phyloP scores from a whole-genome alignment of 2,329 filamentous ascomycete genomes.

The Penicillium corylophilum region DNA sequence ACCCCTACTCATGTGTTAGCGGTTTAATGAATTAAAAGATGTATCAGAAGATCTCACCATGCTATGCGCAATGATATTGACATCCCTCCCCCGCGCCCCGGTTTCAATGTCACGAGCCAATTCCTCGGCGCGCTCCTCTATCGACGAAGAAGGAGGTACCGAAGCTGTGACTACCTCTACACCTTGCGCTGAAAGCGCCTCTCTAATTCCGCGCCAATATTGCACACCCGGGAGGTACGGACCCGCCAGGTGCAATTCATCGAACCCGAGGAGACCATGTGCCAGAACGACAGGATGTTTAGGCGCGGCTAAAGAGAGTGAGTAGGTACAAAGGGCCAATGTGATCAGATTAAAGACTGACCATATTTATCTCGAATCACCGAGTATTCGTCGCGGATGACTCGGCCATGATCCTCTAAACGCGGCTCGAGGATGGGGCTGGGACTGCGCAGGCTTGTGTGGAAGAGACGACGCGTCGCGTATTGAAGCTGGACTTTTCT shows the following conservation, averaged over 20 bases:
- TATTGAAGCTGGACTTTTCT: not conserved
- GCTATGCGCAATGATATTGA: constrained; percentile 64
- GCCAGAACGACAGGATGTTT: constrained; percentile 62
- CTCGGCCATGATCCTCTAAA: constrained; percentile 51
- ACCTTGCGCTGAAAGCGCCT: constrained; percentile 56
- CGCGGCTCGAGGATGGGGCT: constrained; percentile 46
- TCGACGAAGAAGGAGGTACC: constrained; percentile 59
- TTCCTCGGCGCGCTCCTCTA: constrained; percentile 57
- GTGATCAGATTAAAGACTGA: constrained; percentile 24
- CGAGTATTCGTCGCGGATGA: constrained; percentile 63
- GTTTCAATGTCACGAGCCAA: constrained; percentile 54
- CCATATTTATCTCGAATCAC: constrained; percentile 58
- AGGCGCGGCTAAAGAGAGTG: constrained; percentile 36
- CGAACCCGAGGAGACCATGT: constrained; percentile 66
- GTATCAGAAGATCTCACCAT: constrained; percentile 39
- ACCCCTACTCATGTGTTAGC: constrained; percentile 32
- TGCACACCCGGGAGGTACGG: constrained; percentile 56
- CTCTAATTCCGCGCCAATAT: constrained; percentile 64
- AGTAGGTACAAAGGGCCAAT: not conserved
- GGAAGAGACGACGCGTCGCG: constrained; percentile 16
- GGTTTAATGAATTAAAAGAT: not conserved
- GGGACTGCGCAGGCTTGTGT: constrained; percentile 13
- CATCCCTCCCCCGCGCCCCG: constrained; percentile 56
- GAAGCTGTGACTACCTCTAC: constrained; percentile 62
- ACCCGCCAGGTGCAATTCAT: constrained; percentile 59